A percentile compares a stretch with the other conserved stretches of the same genome.
Conservation (phyloP, 2,329 filamentous ascomycete species). For the Colletotrichum spinosum region DNA sequence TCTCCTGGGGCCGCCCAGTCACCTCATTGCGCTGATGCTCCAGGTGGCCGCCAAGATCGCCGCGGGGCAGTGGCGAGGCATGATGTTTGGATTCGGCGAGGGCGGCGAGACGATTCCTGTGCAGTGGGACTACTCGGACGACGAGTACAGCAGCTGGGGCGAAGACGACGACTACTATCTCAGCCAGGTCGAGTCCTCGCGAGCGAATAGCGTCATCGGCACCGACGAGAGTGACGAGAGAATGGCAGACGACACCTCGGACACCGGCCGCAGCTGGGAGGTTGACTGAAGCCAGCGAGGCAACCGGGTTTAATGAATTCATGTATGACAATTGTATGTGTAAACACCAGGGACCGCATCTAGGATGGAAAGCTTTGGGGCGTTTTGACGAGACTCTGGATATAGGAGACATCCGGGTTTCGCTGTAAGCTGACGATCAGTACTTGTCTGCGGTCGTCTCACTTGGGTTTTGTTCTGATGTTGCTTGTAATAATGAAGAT, state of each 20-base stretch:
- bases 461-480: slow-evolving; percentile 7
- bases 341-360: slow-evolving; percentile 19
- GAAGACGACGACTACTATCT: slow-evolving; percentile 64
- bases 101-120: slow-evolving; percentile 66
- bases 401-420: slow-evolving; percentile 1
- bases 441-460: background rate
- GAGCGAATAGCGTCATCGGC: slow-evolving; percentile 25
- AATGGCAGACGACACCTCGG: slow-evolving; percentile 32
- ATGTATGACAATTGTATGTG: slow-evolving; percentile 36
- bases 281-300: slow-evolving; percentile 35
- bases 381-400: slow-evolving; percentile 23
- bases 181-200: slow-evolving; percentile 50
- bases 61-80: slow-evolving; percentile 71
- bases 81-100: slow-evolving; percentile 66
- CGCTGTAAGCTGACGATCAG: background rate
- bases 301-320: slow-evolving; percentile 25
- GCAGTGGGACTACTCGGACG: slow-evolving; percentile 72
- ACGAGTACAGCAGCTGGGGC: slow-evolving; percentile 64
- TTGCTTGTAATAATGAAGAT: background rate
- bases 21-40: slow-evolving; percentile 83
- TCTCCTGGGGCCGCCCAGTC: slow-evolving; percentile 82
- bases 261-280: slow-evolving; percentile 35
- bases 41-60: slow-evolving; percentile 83
- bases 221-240: slow-evolving; percentile 35
- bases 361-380: slow-evolving; percentile 26